A percentile compares a stretch with the other conserved stretches of the same genome.
Evolutionary conservation across 257 asterid species (phyloP).

Genomic region (Ballota nigra): DNA sequence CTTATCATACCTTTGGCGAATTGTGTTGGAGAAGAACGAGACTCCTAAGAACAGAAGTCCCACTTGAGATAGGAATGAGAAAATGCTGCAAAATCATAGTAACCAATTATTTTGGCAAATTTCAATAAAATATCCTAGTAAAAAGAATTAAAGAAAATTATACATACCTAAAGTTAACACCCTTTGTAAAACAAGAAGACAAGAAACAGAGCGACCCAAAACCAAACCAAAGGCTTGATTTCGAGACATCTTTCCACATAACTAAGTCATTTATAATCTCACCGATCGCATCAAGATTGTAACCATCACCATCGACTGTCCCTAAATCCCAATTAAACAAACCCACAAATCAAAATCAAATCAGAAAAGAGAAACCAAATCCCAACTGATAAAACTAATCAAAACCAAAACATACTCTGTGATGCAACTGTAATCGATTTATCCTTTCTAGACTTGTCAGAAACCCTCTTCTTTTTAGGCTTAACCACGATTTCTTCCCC

Average conservation of each 20-base stretch:
- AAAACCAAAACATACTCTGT: slow-evolving; percentile 42
- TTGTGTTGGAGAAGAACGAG: slow-evolving; percentile 70
- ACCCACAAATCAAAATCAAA: neutral
- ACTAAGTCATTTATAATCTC: slow-evolving; percentile 54
- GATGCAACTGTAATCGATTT: slow-evolving; percentile 45
- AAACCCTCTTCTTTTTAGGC: slow-evolving; percentile 65
- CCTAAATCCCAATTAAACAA: slow-evolving; percentile 27
- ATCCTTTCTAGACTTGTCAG: slow-evolving; percentile 52
- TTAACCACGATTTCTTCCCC: slow-evolving; percentile 57
- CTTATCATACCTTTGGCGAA: slow-evolving; percentile 63
- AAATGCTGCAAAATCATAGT: slow-evolving; percentile 54
- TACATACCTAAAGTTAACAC: slow-evolving; percentile 66
- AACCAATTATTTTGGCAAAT: neutral
- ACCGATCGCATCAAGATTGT: slow-evolving; percentile 52
- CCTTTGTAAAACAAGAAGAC: slow-evolving; percentile 75
- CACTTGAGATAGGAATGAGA: slow-evolving; percentile 71
- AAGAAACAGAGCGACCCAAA: slow-evolving; percentile 76
- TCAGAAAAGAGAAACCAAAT: neutral
- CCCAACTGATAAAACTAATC: neutral
- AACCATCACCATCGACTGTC: slow-evolving; percentile 37
- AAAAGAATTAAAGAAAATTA: neutral
- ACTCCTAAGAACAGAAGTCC: slow-evolving; percentile 69
- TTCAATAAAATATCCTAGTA: neutral
- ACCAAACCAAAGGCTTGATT: slow-evolving; percentile 98
- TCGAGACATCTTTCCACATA: slow-evolving; percentile 94